phyloP scores from a whole-genome alignment of 1,139 yeast genomes.

The Sugiyamaella paludigena region DNA sequence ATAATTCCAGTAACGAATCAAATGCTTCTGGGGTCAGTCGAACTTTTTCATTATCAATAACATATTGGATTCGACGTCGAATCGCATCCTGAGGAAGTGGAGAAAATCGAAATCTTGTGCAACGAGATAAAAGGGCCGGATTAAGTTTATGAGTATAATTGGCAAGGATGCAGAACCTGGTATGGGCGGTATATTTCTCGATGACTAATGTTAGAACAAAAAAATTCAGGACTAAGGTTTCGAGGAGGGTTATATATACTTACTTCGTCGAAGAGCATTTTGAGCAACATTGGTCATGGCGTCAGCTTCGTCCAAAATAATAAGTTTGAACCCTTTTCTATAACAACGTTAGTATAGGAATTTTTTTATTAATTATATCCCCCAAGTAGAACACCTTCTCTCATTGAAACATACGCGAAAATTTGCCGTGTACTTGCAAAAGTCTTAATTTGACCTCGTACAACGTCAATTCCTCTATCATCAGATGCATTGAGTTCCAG shows the following conservation, averaged over 20 bases:
- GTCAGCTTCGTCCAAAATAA: constrained; percentile 96
- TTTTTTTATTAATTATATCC: too few species aligned
- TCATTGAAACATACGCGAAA: constrained; percentile 43
- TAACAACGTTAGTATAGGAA: constrained; percentile 1
- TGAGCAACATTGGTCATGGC: constrained; percentile 98
- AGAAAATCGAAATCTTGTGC: constrained; percentile 90
- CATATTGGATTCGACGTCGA: constrained; percentile 60
- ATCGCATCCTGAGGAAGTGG: constrained; percentile 74
- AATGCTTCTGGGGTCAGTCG: constrained; percentile 59
- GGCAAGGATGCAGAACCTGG: constrained; percentile 93
- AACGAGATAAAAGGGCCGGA: constrained; percentile 90
- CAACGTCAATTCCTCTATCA: constrained; percentile 91
- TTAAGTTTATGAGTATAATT: constrained; percentile 94
- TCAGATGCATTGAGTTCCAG: constrained; percentile 94
- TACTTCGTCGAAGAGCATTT: constrained; percentile 77
- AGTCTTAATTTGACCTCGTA: constrained; percentile 85
- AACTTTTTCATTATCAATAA: constrained; percentile 65
- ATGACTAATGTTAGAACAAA: constrained; percentile 45
- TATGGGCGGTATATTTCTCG: constrained; percentile 91
- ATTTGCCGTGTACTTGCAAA: constrained; percentile 94
- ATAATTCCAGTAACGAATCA: constrained; percentile 61
- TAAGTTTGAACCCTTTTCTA: constrained; percentile 59
- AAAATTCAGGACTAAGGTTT: background rate
- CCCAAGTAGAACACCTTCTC: too few species aligned
- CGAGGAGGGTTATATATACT: constrained; percentile 31